Conservation (phyloP, 768 basidiomycete genomes). For the Atractiella rhizophila region DNA sequence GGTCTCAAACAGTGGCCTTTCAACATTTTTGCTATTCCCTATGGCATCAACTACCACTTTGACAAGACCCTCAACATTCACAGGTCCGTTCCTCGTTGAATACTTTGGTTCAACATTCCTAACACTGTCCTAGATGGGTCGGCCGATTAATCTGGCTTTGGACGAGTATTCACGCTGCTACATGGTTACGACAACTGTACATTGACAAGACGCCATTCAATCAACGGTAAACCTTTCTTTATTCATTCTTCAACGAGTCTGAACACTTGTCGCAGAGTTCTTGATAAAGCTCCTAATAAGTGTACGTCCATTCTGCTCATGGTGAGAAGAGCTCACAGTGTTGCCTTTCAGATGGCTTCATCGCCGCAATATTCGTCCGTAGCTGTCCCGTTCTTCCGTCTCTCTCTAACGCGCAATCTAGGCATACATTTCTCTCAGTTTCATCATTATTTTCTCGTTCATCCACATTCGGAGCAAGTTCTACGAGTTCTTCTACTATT, state of each 20-base stretch:
- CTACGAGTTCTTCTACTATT: slow-evolving; percentile 41
- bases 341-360: no score
- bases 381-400: neutral
- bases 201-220: slow-evolving; percentile 26
- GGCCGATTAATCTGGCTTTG: slow-evolving; percentile 45
- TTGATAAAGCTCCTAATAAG: slow-evolving; percentile 22
- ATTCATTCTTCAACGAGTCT: slow-evolving; percentile 33
- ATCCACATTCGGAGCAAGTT: slow-evolving; percentile 29
- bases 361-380: neutral
- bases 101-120: no score
- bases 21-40: slow-evolving; percentile 40
- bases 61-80: slow-evolving; percentile 52
- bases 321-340: slow-evolving; percentile 1
- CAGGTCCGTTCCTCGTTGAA: no score
- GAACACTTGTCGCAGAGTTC: slow-evolving; percentile 38
- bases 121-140: slow-evolving; percentile 40
- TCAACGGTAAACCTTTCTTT: slow-evolving; percentile 20
- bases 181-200: slow-evolving; percentile 45
- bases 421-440: slow-evolving; percentile 34
- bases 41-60: slow-evolving; percentile 38
- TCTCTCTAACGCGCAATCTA: slow-evolving; percentile 15
- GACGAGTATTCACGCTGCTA: slow-evolving; percentile 33
- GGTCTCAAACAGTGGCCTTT: slow-evolving; percentile 45
- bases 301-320: neutral
- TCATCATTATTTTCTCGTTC: slow-evolving; percentile 32